Percentiles rank a stretch among this genome's conserved stretches.
phyloP scores from a whole-genome alignment of 805 yeast species.

The Ogataea populi-albae region DNA sequence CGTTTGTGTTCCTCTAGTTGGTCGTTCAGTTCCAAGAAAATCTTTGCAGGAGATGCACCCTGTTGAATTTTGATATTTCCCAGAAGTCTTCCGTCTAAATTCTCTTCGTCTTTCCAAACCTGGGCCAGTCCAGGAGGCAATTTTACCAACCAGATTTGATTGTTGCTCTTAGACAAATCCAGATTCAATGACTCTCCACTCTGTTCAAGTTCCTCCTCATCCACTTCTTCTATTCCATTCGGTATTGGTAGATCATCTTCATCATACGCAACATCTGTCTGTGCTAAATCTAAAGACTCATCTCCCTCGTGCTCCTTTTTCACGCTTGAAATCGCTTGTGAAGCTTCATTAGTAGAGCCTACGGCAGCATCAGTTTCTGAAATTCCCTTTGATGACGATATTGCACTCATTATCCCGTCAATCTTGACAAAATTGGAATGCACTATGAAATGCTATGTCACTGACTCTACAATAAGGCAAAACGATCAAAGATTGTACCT shows the following conservation, averaged over 20 bases:
- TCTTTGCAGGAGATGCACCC: slow-evolving; percentile 35
- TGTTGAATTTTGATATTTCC: slow-evolving; percentile 78
- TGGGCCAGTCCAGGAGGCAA: slow-evolving; percentile 85
- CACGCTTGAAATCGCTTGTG: too few species aligned
- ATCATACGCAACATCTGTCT: slow-evolving; percentile 25
- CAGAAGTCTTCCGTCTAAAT: slow-evolving; percentile 67
- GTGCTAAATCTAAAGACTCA: slow-evolving; percentile 7
- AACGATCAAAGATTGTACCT: too few species aligned
- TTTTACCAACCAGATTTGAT: slow-evolving; percentile 89
- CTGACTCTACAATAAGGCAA: too few species aligned
- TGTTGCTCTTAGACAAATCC: slow-evolving; percentile 56
- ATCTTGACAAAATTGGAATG: too few species aligned
- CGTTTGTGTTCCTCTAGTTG: slow-evolving; percentile 43
- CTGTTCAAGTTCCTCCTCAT: slow-evolving; percentile 36
- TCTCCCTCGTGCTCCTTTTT: slow-evolving; percentile 9
- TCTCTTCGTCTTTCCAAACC: slow-evolving; percentile 66
- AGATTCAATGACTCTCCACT: slow-evolving; percentile 72
- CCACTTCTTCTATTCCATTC: slow-evolving; percentile 34
- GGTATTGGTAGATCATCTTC: slow-evolving; percentile 34
- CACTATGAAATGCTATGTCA: background rate
- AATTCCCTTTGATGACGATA: slow-evolving; percentile 4
- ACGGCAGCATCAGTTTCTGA: background rate
- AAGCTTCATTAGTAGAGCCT: too few species aligned
- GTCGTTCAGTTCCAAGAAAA: slow-evolving; percentile 57
- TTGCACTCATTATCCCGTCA: slow-evolving; percentile 17